Evolutionary conservation across 768 basidiomycete species (phyloP).

Genomic region (Kwoniella europaea): DNA sequence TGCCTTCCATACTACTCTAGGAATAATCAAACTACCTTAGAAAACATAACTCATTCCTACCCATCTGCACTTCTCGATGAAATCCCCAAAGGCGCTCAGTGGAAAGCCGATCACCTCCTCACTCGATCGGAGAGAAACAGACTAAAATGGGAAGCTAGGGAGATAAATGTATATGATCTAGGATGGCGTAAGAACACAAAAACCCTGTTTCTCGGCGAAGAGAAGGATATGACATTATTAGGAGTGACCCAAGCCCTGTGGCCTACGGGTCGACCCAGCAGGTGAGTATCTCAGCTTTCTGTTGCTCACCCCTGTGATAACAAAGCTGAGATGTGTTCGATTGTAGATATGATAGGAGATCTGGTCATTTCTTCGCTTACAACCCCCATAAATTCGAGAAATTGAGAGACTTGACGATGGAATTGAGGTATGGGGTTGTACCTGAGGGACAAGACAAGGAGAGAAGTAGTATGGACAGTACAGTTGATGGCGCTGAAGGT

Average conservation of each 20-base stretch:
- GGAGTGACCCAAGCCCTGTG: constrained; percentile 20
- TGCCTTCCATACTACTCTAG: constrained; percentile 16
- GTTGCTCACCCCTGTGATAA: too few species aligned
- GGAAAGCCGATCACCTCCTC: constrained; percentile 51
- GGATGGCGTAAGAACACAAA: constrained; percentile 49
- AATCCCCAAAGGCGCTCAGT: constrained; percentile 14
- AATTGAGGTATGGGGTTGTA: constrained; percentile 32
- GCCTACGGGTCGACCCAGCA: constrained; percentile 20
- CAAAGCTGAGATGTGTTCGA: neutral
- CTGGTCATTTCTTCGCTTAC: constrained; percentile 29
- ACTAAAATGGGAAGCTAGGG: constrained; percentile 39
- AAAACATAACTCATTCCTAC: constrained; percentile 48
- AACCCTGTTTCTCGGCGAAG: constrained; percentile 34
- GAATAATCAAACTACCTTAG: constrained; percentile 48
- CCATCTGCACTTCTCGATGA: constrained; percentile 42
- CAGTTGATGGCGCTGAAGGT: neutral
- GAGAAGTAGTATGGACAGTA: neutral
- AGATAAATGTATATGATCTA: constrained; percentile 53
- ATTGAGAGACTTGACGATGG: constrained; percentile 31
- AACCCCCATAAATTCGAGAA: constrained; percentile 29
- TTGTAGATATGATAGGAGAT: constrained; percentile 14
- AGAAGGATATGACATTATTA: neutral
- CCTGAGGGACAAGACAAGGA: neutral
- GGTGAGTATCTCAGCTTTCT: neutral
- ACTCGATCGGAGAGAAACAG: constrained; percentile 40